These are phyloP conservation scores for Corymbia maculata DNA, from an alignment of 345 rosid species.

Conservation along the genomic window DNA sequence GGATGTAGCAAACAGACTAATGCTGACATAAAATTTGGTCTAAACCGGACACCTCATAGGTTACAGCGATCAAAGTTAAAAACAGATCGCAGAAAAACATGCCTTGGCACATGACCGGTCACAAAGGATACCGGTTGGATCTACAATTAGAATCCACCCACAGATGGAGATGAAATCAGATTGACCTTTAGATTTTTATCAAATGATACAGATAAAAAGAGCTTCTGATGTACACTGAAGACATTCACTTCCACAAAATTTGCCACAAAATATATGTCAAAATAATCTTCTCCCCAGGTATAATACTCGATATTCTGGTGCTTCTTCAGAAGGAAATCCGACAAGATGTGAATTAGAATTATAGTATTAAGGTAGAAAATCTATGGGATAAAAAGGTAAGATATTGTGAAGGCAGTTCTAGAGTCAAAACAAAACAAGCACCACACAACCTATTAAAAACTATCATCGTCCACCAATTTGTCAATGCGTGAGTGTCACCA, in stretches of 20 bases:
- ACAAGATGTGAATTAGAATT: background rate
- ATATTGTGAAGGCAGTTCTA: background rate
- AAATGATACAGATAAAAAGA: background rate
- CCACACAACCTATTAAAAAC: background rate
- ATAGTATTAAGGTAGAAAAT: background rate
- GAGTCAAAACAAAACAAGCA: background rate
- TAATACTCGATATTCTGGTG: background rate
- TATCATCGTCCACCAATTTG: no score
- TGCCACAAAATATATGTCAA: background rate
- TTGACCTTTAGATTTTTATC: slow-evolving; percentile 7
- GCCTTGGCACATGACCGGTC: no score
- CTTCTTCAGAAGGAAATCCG: background rate
- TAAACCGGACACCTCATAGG: background rate
- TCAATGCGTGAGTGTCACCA: no score
- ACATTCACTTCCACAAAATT: background rate
- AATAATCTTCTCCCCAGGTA: background rate
- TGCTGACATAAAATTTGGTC: background rate
- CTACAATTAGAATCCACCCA: slow-evolving; percentile 65
- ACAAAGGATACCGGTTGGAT: slow-evolving; percentile 70
- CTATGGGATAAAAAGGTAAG: background rate
- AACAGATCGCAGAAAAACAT: slow-evolving; percentile 1
- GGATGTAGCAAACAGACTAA: background rate
- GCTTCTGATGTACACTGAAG: slow-evolving; percentile 24
- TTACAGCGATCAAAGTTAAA: background rate
- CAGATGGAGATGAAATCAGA: background rate